Conservation (phyloP, 441 rosid genomes). For the Capsella rubella region DNA sequence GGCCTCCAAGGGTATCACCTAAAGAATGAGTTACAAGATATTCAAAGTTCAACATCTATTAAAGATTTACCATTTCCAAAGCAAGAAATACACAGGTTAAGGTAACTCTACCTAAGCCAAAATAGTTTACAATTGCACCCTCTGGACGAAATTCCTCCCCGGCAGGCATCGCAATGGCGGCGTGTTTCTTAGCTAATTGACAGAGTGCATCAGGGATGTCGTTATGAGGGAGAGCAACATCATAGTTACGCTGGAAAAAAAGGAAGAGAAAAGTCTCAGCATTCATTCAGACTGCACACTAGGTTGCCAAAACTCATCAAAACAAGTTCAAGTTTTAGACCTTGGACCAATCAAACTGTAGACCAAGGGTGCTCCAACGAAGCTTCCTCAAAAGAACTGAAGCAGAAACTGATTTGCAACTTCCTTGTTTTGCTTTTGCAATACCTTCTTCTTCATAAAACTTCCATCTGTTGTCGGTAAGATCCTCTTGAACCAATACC, state of each 20-base stretch:
- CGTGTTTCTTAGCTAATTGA: conserved; percentile 73
- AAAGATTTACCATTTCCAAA: conserved; percentile 4
- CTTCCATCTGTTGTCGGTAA: conserved; percentile 58
- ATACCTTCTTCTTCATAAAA: conserved; percentile 52
- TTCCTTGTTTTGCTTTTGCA: conserved; percentile 44
- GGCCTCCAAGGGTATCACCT: conserved; percentile 97
- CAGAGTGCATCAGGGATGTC: conserved; percentile 78
- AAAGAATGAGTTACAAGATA: conserved; percentile 6
- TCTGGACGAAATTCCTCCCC: conserved; percentile 88
- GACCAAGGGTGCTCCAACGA: conserved; percentile 93
- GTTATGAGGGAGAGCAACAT: conserved; percentile 80
- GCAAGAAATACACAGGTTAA: conserved; percentile 5
- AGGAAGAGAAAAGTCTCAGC: conserved; percentile 12
- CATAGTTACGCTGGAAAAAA: conserved; percentile 68
- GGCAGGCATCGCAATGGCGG: conserved; percentile 75
- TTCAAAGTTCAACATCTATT: background rate
- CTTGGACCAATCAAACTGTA: conserved; percentile 97
- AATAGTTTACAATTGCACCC: conserved; percentile 93
- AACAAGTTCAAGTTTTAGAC: conserved; percentile 44
- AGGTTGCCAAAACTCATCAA: conserved; percentile 16
- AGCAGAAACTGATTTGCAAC: conserved; percentile 56
- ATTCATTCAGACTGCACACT: background rate
- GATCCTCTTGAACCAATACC: conserved; percentile 60
- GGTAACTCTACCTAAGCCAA: conserved; percentile 64
- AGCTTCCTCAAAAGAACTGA: conserved; percentile 68